These are phyloP conservation scores for Rutstroemia sp. DNA, from an alignment of 2,329 filamentous ascomycete species.

Conservation along the genomic window DNA sequence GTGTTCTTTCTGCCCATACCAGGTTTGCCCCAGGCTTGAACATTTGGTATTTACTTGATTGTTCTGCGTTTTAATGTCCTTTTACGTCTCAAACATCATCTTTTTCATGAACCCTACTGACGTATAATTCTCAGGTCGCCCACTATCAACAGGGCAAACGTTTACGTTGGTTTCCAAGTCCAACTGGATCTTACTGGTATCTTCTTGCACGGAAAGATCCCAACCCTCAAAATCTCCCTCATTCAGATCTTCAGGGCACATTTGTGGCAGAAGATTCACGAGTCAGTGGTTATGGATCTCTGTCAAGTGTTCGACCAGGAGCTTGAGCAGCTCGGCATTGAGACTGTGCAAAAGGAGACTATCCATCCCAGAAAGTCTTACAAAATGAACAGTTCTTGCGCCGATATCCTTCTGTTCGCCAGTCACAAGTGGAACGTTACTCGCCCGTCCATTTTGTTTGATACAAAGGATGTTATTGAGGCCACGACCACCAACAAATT, in stretches of 20 bases:
- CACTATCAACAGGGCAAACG: conserved; percentile 90
- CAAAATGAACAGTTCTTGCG: conserved; percentile 99
- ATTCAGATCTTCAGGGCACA: conserved; percentile 99
- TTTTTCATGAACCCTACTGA: no score
- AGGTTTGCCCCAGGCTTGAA: no score
- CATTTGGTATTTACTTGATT: no score
- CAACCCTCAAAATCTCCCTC: conserved; percentile 92
- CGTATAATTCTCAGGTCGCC: conserved; percentile 31
- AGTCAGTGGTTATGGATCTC: conserved; percentile 97
- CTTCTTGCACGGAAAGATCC: conserved; percentile 98
- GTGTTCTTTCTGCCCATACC: no score
- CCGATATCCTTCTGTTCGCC: conserved; percentile 92
- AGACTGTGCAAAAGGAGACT: conserved; percentile 97
- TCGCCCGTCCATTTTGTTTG: conserved; percentile 83
- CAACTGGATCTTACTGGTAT: conserved; percentile 97
- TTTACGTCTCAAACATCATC: no score
- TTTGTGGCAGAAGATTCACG: conserved; percentile 99
- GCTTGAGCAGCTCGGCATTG: conserved; percentile 88
- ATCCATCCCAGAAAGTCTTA: conserved; percentile 99
- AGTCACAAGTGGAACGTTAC: conserved; percentile 99
- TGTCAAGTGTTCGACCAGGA: conserved; percentile 96
- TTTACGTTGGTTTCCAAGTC: conserved; percentile 99
- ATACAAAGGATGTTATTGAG: conserved; percentile 93
- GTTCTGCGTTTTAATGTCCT: no score
- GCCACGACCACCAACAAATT: conserved; percentile 97